Evolutionary conservation across 2,329 filamentous ascomycete genomes (phyloP), one percentile per base, ranked within the genome.

Genomic region (Zasmidium cellare): DNA sequence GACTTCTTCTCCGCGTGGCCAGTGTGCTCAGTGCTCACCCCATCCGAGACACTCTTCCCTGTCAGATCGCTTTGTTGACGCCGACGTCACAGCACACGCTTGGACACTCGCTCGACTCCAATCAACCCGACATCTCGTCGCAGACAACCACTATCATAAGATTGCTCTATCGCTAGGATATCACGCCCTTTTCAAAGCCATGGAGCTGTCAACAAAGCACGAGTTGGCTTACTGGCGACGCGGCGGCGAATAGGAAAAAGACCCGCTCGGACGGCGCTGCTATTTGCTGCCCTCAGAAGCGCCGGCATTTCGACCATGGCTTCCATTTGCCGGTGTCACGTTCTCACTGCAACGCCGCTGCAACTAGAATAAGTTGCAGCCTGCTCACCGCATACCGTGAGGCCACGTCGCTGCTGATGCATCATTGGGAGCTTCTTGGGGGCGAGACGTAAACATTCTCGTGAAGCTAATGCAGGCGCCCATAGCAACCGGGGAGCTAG

Each of bases 331-430:
- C 35, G 19, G 16, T n/a, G n/a, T 22, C 28, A 22, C 31, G 31
- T 19, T 45, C 28, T 52, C n/a, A 2, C 47, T 49, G 47, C 47
- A 49, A 18, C 47, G 11, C 11, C 12, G 6, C 11, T 28, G 50
- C 50, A 41, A 19, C 49, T 51, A 51, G 49, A 51, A 51, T 23
- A 51, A 51, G 50, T 35, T 52, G 50, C 50, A 45, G 28, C 7
- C 31, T 35, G 16, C 31, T 52, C 50, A 52, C 28, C 25, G 35
- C 31, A 35, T 18, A 49, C 22, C 9, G 35, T 41, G 23, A 14
- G 23, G 50, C 50, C 50, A 52, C 31, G 31, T 52, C 35, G 28
- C 6, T n/a, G n/a, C 7, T 9, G 28, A 20, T 24, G 50, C 31
- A 35, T 19, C 7, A 16, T 9, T 14, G 5, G 11, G 3, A 49